Conservation (phyloP, 2,329 filamentous ascomycete species). For the Scedosporium boydii region DNA sequence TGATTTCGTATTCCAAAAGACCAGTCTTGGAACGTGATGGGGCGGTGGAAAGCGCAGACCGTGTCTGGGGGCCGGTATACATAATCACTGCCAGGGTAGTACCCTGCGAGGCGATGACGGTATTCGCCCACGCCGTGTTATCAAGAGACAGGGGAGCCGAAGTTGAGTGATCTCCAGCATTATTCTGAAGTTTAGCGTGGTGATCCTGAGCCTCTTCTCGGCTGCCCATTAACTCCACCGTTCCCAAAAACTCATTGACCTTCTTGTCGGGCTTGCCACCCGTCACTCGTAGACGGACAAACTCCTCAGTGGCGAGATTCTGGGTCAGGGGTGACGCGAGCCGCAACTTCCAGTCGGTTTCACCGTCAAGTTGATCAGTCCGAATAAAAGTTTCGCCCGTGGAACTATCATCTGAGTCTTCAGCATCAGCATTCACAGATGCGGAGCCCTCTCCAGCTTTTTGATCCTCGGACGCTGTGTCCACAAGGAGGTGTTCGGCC, state of each 20-base stretch:
- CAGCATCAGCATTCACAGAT: constrained; percentile 8
- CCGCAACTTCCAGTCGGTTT: constrained; percentile 97
- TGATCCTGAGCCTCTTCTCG: constrained; percentile 32
- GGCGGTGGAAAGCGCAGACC: constrained; percentile 86
- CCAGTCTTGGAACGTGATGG: constrained; percentile 90
- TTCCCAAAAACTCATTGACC: constrained; percentile 93
- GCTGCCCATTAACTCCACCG: constrained; percentile 61
- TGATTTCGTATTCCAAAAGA: constrained; percentile 90
- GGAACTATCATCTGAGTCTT: constrained; percentile 21
- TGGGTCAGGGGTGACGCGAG: constrained; percentile 82
- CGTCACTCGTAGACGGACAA: constrained; percentile 60
- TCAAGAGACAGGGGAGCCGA: constrained; percentile 80
- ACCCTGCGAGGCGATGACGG: constrained; percentile 87
- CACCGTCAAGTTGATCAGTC: constrained; percentile 93
- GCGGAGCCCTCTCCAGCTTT: constrained; percentile 11
- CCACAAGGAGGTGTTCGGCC: neutral
- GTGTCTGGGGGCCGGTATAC: constrained; percentile 89
- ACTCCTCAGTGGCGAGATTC: constrained; percentile 60
- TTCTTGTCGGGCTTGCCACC: constrained; percentile 87
- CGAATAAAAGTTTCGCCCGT: constrained; percentile 90
- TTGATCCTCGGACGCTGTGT: neutral
- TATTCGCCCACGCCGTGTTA: constrained; percentile 98
- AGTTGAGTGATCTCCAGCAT: constrained; percentile 27
- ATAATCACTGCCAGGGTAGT: constrained; percentile 82
- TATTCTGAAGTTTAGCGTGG: constrained; percentile 13